Base-by-base conservation (phyloP, 2,329 filamentous ascomycete species). In the Sarocladium brachiariae region DNA sequence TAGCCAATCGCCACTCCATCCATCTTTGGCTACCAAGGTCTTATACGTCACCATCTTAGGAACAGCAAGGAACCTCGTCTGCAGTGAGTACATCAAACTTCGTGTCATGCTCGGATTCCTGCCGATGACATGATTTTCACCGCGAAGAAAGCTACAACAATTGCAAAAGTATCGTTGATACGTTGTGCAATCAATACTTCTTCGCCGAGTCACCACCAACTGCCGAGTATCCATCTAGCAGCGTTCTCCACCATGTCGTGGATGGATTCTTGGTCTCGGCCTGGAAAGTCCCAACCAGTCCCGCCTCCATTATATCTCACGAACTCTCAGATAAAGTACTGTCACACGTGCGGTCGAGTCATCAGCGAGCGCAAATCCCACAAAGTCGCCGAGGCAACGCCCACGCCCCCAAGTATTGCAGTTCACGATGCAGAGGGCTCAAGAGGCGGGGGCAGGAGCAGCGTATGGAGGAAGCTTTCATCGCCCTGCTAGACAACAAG, bases 291-390 rank as follows among this genome's bases (percentile, higher is more conserved):
- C 21, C 63, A 67, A 52, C 58, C 65, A 8, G 65, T 62, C 4
- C 77, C 77, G 11, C 70, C 75, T n/a, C 77, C 77, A 0, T 70
- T 74, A 46, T 82, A 81, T 57, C 67, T 81, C 34, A 68, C 65
- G 2, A 58, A 60, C 13, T 62, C 67, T 37, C 61, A 67, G 31
- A 72, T 71, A 2, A 71, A 72, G 4, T 81, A 81, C 61, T 80
- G 77, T 57, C 71, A 72, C 55, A 71, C 72, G 9, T 82, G 77
- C 57, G 77, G 78, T 2, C 67, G 77, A 35, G 69, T 77, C 6
- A 78, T 80, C 50, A 70, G 72, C 57, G 59, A 58, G 16, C 59
- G 60, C 37, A 64, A 59, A 50, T 55, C 63, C 49, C 61, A 57
- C 49, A 55, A 60, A 7, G 54, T 57, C 10, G 56, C 58, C 11